Conservation (phyloP, 345 rosid species). For the Abelmoschus esculentus region DNA sequence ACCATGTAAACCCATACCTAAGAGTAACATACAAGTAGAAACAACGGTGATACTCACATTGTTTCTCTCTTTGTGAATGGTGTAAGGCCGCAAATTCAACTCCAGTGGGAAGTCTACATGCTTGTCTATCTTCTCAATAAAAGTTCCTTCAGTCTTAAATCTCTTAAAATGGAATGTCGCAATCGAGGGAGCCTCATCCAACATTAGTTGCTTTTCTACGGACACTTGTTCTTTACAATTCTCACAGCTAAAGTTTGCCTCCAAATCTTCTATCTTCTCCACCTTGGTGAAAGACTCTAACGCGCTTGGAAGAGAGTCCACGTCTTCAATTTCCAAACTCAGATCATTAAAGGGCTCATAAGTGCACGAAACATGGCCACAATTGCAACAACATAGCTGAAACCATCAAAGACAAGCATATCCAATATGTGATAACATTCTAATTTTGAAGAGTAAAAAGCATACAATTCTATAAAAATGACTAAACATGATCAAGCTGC, state of each 20-base stretch:
- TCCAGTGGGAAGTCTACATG: constrained; percentile 69
- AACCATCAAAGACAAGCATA: neutral
- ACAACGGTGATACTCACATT: constrained; percentile 32
- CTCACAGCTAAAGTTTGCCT: constrained; percentile 21
- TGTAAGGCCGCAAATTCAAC: constrained; percentile 69
- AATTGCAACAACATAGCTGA: constrained; percentile 16
- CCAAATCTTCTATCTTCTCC: constrained; percentile 1
- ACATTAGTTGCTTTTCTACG: constrained; percentile 68
- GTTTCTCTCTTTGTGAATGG: constrained; percentile 16
- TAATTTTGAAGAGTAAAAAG: neutral
- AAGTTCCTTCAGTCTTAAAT: constrained; percentile 64
- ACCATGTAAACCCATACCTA: neutral
- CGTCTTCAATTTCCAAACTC: constrained; percentile 20
- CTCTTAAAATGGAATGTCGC: constrained; percentile 79
- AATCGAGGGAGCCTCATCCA: constrained; percentile 58
- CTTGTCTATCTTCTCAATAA: constrained; percentile 64
- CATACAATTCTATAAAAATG: neutral
- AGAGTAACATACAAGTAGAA: neutral
- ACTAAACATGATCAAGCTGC: neutral
- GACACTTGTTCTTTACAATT: constrained; percentile 39
- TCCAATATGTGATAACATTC: neutral
- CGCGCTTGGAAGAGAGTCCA: neutral
- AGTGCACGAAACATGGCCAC: constrained; percentile 8
- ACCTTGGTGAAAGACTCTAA: constrained; percentile 14
- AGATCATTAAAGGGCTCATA: constrained; percentile 12